These are phyloP conservation scores for Oryza brachyantha DNA, from an alignment of 176 grass and related monocot genomes.

Conservation along the genomic window DNA sequence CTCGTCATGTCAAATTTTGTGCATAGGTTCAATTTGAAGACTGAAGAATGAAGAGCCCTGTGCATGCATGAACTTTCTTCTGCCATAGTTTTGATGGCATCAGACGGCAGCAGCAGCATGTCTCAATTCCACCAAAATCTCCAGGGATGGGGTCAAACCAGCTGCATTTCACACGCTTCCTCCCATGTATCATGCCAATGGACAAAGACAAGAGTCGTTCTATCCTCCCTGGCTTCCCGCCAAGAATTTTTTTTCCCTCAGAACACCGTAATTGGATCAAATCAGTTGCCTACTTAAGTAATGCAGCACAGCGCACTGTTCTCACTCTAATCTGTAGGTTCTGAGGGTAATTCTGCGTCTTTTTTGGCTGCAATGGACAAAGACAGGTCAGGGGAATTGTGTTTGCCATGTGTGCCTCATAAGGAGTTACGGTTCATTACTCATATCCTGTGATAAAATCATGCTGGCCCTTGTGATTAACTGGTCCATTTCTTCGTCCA, in stretches of 20 bases:
- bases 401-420: background rate
- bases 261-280: background rate
- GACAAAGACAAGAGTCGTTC: background rate
- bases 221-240: background rate
- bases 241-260: background rate
- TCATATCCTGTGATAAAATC: slow-evolving; percentile 26
- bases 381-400: background rate
- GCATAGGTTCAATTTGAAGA: background rate
- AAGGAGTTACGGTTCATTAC: slow-evolving; percentile 8
- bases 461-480: slow-evolving; percentile 44
- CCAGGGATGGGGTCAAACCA: no score
- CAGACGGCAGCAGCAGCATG: background rate
- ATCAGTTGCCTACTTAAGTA: background rate
- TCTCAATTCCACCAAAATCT: no score
- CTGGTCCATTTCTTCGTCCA: slow-evolving; percentile 56
- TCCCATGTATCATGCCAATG: no score
- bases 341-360: background rate
- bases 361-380: background rate
- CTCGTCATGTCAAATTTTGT: background rate
- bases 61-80: no score
- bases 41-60: background rate
- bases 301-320: background rate
- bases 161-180: no score
- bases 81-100: no score
- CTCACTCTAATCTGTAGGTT: background rate